A percentile compares a stretch with the other conserved stretches of the same genome.
These are phyloP conservation scores for Puccinia horiana DNA, from an alignment of 1,284 basidiomycete genomes.

Conservation along the genomic window DNA sequence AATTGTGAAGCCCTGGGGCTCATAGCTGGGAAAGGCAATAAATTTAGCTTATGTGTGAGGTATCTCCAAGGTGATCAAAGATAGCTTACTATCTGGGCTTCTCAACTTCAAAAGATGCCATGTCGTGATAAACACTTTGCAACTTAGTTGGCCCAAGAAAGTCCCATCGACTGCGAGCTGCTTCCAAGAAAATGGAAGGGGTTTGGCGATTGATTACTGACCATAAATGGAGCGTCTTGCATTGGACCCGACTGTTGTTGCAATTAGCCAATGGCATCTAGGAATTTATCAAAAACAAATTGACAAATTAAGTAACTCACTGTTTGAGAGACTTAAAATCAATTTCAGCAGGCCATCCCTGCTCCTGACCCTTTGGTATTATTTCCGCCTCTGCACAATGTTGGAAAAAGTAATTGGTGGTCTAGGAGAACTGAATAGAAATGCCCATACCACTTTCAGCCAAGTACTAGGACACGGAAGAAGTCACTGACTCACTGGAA, in stretches of 20 bases:
- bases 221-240: no score
- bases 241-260: no score
- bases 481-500: no score
- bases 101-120: background rate
- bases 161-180: background rate
- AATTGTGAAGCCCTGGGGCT: background rate
- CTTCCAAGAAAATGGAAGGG: background rate
- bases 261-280: no score
- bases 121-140: background rate
- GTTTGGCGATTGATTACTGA: no score
- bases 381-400: background rate
- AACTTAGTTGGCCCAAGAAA: background rate
- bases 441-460: no score
- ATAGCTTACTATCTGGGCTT: constrained; percentile 1
- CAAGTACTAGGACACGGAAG: no score
- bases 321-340: background rate
- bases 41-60: background rate
- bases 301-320: background rate
- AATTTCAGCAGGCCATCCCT: background rate
- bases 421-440: no score
- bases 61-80: background rate
- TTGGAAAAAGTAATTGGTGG: no score
- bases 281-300: no score
- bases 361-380: background rate
- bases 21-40: background rate